Base-by-base conservation (phyloP, 169 alveolate genomes). In the Blepharisma undulans region DNA sequence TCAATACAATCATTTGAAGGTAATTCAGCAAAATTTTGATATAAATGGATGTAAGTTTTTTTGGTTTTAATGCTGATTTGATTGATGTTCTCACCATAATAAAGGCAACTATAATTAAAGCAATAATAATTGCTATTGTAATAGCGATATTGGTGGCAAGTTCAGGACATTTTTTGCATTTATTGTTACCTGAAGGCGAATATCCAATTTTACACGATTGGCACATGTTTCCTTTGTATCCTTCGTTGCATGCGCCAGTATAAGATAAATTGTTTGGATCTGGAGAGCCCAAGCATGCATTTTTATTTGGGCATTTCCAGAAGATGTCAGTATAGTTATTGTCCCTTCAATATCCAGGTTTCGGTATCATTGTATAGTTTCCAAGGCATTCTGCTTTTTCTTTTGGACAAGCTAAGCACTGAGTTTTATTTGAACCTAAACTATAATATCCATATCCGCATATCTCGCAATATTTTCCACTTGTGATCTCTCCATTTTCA, bases 341-440 rank as follows among this genome's bases (percentile, higher is more conserved):
- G 10, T 34, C 34, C 66, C 96, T 94, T 94, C 96, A 94, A 76
- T 85, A 94, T 32, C 95, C 95, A 22, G 90, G 79, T 76, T 87
- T 92, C 14, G 95, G 94, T 0, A 88, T 91, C 8, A 94, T 92
- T 33, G 5, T 33, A 80, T 19, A 25, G 25, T 92, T 93, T 29
- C 96, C 96, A 10, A 76, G 22, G 76, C 96, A 94, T n/a, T 78
- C 59, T 8, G 95, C 94, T 59, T 85, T 72, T 82, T 72, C 29
- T 7, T 19, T 32, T 76, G 87, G 92, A 18, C 92, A 88, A 4
- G 22, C 32, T 32, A 27, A 3, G 36, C 92, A 88, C 36, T 84
- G 90, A 88, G 32, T 93, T 90, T 16, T 27, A 21, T 5, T 22
- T n/a, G 89, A 0, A 0, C 10, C 19, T 34, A 32, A 34, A 30